Evolutionary conservation across 495 filamentous ascomycete genomes (phyloP).

Genomic region (Neurospora sp.): DNA sequence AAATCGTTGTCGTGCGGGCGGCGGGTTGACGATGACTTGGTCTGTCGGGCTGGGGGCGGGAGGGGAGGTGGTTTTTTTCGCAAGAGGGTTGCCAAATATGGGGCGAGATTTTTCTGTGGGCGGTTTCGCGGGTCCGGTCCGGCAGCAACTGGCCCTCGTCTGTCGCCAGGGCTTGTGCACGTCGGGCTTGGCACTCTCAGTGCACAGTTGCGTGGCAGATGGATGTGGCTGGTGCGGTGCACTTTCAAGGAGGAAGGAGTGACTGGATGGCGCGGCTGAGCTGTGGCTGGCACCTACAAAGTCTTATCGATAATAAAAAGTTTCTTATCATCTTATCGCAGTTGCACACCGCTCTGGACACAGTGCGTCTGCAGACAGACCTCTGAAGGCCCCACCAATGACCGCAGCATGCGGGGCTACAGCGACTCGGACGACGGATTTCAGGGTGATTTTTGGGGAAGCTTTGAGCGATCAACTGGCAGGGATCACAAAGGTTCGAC

Average conservation of each 20-base stretch:
- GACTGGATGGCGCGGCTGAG: background rate
- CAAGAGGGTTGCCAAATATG: slow-evolving; percentile 12
- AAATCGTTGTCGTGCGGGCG: slow-evolving; percentile 3
- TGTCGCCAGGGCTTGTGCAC: background rate
- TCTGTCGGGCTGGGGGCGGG: background rate
- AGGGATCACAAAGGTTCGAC: slow-evolving; percentile 4
- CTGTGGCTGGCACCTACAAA: background rate
- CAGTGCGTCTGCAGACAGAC: background rate
- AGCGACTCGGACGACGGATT: background rate
- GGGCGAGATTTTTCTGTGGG: slow-evolving; percentile 23
- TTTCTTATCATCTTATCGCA: background rate
- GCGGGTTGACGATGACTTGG: slow-evolving; percentile 7
- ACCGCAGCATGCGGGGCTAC: background rate
- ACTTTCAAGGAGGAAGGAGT: background rate
- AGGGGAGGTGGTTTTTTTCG: slow-evolving; percentile 8
- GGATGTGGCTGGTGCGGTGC: background rate
- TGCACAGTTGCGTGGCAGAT: background rate
- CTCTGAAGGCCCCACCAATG: background rate
- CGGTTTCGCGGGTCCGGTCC: slow-evolving; percentile 13
- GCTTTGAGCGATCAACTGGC: background rate
- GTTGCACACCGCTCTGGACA: background rate
- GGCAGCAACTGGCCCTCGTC: background rate
- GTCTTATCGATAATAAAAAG: background rate
- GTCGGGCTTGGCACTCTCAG: background rate
- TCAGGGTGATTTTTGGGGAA: background rate